Percentiles rank a stretch among this genome's conserved stretches.
phyloP scores from a whole-genome alignment of 2,329 filamentous ascomycete genomes.

The Talaromyces sp. region DNA sequence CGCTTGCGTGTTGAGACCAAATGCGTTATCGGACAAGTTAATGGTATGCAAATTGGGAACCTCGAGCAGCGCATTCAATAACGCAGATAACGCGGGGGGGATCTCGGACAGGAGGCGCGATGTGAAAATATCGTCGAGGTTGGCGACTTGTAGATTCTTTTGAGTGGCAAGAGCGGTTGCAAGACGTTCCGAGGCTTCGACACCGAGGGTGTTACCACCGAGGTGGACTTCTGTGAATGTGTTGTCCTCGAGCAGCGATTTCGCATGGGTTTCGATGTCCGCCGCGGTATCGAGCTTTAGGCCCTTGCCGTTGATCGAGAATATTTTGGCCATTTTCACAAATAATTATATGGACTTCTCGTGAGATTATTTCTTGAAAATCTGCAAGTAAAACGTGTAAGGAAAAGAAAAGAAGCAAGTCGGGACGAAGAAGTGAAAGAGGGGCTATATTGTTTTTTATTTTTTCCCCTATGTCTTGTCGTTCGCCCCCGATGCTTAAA shows the following conservation, averaged over 20 bases:
- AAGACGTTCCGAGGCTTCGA: slow-evolving; percentile 80
- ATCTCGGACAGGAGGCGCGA: slow-evolving; percentile 91
- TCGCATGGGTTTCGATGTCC: slow-evolving; percentile 81
- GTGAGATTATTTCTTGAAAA: neutral
- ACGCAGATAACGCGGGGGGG: slow-evolving; percentile 77
- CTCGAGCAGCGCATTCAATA: slow-evolving; percentile 82
- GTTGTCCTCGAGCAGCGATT: slow-evolving; percentile 65
- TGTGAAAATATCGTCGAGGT: slow-evolving; percentile 97
- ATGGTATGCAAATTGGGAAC: slow-evolving; percentile 83
- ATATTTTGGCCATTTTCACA: slow-evolving; percentile 47
- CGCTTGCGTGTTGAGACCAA: slow-evolving; percentile 90
- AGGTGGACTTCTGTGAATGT: slow-evolving; percentile 77
- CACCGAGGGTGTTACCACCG: slow-evolving; percentile 86
- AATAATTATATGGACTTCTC: neutral
- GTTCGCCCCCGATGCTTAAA: slow-evolving; percentile 3
- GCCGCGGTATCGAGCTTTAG: slow-evolving; percentile 87
- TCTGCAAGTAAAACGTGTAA: neutral
- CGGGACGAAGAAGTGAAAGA: slow-evolving; percentile 6
- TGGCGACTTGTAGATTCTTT: slow-evolving; percentile 74
- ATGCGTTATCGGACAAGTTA: slow-evolving; percentile 97
- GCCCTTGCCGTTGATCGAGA: slow-evolving; percentile 86
- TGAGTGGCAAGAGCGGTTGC: slow-evolving; percentile 81
- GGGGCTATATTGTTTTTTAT: slow-evolving; percentile 12
- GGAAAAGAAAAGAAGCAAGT: neutral
- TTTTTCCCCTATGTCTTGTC: neutral